These are phyloP conservation scores for Bretschneidera sinensis DNA, from an alignment of 345 rosid species.

Conservation along the genomic window DNA sequence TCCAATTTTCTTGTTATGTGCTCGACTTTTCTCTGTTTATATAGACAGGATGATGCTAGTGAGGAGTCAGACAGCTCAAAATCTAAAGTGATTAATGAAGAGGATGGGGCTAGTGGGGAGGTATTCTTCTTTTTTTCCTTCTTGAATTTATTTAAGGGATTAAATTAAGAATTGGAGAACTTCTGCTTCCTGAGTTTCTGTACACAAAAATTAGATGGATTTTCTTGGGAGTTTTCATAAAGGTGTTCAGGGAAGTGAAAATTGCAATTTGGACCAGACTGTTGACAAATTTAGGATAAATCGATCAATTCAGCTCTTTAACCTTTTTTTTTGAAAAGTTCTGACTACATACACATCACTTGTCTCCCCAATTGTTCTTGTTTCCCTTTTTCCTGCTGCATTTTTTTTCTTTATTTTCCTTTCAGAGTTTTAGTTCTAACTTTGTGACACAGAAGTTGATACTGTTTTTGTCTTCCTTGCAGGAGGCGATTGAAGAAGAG, in stretches of 20 bases:
- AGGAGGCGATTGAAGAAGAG: conserved; percentile 25
- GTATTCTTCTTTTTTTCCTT: conserved; percentile 16
- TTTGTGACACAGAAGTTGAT: background rate
- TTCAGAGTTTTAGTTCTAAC: background rate
- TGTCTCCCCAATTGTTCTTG: background rate
- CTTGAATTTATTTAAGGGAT: background rate
- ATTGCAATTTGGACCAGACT: background rate
- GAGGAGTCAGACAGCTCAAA: conserved; percentile 61
- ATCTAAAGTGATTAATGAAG: conserved; percentile 67
- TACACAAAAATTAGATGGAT: too few species aligned
- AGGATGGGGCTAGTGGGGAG: conserved; percentile 52
- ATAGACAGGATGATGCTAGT: conserved; percentile 43
- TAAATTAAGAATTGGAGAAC: too few species aligned
- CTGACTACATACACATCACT: too few species aligned
- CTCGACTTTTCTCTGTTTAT: conserved; percentile 3
- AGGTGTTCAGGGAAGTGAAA: background rate
- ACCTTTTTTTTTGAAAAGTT: too few species aligned
- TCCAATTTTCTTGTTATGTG: background rate
- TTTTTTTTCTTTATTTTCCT: background rate
- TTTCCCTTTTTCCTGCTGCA: background rate
- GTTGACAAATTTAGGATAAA: background rate
- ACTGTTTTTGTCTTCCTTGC: background rate
- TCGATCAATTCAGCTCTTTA: too few species aligned
- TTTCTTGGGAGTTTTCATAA: too few species aligned
- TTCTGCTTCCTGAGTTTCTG: too few species aligned